Evolutionary conservation across 1,284 basidiomycete species (phyloP).

Genomic region (Boletus chippewaensis): DNA sequence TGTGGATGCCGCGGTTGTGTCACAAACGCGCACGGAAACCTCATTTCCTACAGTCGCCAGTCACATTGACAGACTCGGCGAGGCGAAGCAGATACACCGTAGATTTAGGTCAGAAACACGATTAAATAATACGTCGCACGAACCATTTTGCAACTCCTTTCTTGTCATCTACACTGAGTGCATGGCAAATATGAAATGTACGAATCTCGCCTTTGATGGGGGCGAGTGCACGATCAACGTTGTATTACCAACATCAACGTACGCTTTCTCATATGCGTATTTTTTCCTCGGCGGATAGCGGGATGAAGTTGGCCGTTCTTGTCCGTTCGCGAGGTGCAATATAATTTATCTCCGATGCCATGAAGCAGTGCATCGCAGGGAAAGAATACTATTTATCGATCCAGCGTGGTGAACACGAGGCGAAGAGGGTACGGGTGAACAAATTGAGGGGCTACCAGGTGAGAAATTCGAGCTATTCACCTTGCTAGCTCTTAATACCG

Average conservation of each 20-base stretch:
- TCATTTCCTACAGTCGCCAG: constrained; percentile 36
- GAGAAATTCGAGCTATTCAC: constrained; percentile 12
- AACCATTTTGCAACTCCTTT: constrained; percentile 13
- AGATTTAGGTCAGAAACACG: constrained; percentile 20
- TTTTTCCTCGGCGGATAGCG: constrained; percentile 19
- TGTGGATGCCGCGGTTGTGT: constrained; percentile 31
- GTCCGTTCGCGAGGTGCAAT: constrained; percentile 15
- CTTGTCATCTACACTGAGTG: constrained; percentile 9
- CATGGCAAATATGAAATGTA: constrained; percentile 15
- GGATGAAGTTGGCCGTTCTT: constrained; percentile 17
- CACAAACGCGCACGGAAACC: constrained; percentile 33
- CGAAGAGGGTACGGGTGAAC: constrained; percentile 14
- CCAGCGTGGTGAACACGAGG: constrained; percentile 33
- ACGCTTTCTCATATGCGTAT: constrained; percentile 6
- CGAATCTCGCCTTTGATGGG: constrained; percentile 7
- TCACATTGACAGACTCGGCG: constrained; percentile 30
- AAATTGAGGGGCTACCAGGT: constrained; percentile 16
- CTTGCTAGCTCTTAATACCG: constrained; percentile 14
- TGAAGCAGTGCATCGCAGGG: constrained; percentile 28
- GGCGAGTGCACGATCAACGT: constrained; percentile 2
- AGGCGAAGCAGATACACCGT: constrained; percentile 37
- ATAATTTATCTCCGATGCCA: constrained; percentile 30
- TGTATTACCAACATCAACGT: neutral
- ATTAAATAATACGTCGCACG: constrained; percentile 23
- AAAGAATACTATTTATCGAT: constrained; percentile 18